Base-by-base conservation (phyloP, 352 stramenopile species). In the Hyaloperonospora brassicae region DNA sequence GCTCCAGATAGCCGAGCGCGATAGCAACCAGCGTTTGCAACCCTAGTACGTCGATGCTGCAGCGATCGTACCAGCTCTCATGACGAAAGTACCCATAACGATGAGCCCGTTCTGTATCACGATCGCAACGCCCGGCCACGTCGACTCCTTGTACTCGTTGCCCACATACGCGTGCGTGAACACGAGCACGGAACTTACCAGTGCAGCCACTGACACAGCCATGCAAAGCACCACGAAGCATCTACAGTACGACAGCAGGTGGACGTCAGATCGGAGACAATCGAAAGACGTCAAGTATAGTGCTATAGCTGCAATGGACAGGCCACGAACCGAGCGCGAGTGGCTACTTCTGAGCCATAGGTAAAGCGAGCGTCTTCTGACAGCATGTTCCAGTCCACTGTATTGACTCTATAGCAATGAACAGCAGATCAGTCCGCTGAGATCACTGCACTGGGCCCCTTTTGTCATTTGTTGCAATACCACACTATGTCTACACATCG, bases 321-420 rank as follows among this genome's bases (percentile, higher is more conserved):
- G 36, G 14, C 35, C 2, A 24, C 47, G n/a, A 24, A 83, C 72
- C 75, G 57, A 23, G 76, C 76, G 53, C 66, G 58, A 8, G 50
- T 68, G 8, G 73, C 76, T 42, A 75, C 70, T 34, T 79, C 70
- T 0, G 64, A 62, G 8, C 73, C 71, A 45, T 86, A 84, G 17
- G 55, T 45, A 50, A 67, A 71, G 22, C 59, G 36, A 8, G 66
- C 62, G 38, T 78, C 78, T 40, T 82, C 67, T 24, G 58, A 70
- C 1, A 86, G 47, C 73, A 86, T 84, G 9, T 74, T 71, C 73
- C 76, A 86, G 58, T 86, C 71, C 12, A 86, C 61, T 27, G 73
- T 81, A 30, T 86, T 86, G 6, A 84, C 45, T 10, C 73, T 84
- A 47, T 1, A 59, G 12, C 36, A 44, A 23, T 4, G 4, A 24